Evolutionary conservation across 2,329 filamentous ascomycete genomes (phyloP), one percentile per base, ranked within the genome.

Genomic region (Ceratocystis harringtonii): DNA sequence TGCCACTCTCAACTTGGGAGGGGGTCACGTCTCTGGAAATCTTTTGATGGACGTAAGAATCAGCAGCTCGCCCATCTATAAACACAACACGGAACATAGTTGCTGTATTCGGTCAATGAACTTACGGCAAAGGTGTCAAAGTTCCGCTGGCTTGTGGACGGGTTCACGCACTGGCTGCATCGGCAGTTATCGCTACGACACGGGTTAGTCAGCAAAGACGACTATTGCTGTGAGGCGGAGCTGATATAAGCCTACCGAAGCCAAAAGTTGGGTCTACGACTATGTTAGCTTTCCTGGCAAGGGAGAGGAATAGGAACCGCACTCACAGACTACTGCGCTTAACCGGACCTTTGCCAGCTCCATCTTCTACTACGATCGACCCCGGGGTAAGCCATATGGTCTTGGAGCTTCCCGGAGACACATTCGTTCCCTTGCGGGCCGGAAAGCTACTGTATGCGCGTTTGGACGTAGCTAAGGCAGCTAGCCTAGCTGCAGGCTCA

Each of bases 121-220:
- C 55, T 10, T 66, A 78, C 76, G 45, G 73, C 67, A 65, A 77
- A 78, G 0, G 76, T 77, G 48, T 78, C 72, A 67, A 77, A 74
- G 64, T 74, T 77, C 63, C 76, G 71, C 68, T 78, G 77, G 69
- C 74, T 71, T 15, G 77, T 78, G 55, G 76, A 74, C 61, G 74
- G 73, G 58, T 78, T 76, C 17, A 78, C 73, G 62, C 77, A 78
- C 60, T 72, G 62, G 1, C 66, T 70, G 68, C 77, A 78, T n/a
- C 75, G 75, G 68, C 77, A 78, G 61, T 77, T 78, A 65, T 78
- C 77, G 25, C 77, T 77, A 43, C 3, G n/a, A 30, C 10, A 25
- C 55, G 10, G 30, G 19, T 60, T 5, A 44, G 48, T 28, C 28
- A 25, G 7, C 5, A 48, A 5, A 17, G 17, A 43, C 52, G 19